Evolutionary conservation across 495 filamentous ascomycete genomes (phyloP).

Genomic region (Hypoxylon subgilvum): DNA sequence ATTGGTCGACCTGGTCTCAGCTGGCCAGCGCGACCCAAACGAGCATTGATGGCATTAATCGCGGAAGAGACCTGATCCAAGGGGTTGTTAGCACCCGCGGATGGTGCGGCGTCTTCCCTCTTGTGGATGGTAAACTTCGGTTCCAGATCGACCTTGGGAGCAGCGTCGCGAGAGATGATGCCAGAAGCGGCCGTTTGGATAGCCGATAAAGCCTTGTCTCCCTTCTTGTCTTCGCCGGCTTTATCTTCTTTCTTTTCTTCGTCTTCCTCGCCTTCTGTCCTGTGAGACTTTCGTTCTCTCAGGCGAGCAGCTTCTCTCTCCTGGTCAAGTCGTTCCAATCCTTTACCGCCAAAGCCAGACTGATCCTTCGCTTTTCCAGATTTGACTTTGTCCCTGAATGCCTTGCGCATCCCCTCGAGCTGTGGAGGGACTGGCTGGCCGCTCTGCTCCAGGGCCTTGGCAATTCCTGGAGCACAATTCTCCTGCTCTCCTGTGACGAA

Average conservation of each 20-base stretch:
- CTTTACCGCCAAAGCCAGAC: conserved; percentile 93
- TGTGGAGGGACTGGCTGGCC: conserved; percentile 78
- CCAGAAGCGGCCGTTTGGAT: conserved; percentile 64
- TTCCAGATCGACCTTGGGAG: conserved; percentile 41
- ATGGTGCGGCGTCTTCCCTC: conserved; percentile 62
- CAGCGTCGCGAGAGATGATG: conserved; percentile 58
- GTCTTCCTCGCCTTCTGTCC: conserved; percentile 87
- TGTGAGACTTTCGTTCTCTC: conserved; percentile 85
- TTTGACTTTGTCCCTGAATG: conserved; percentile 88
- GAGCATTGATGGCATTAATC: conserved; percentile 83
- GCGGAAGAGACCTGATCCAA: conserved; percentile 85
- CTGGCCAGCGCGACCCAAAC: conserved; percentile 82
- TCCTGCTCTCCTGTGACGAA: conserved; percentile 93
- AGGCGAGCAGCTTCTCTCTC: conserved; percentile 84
- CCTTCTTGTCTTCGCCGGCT: conserved; percentile 62
- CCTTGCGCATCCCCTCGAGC: conserved; percentile 63
- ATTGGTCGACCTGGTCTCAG: conserved; percentile 91
- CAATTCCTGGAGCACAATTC: conserved; percentile 85
- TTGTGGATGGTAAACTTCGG: conserved; percentile 79
- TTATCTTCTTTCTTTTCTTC: conserved; percentile 80
- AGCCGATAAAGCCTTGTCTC: conserved; percentile 67
- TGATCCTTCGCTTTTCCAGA: conserved; percentile 86
- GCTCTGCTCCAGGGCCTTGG: conserved; percentile 92
- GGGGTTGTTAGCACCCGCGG: conserved; percentile 62
- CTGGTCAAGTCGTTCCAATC: conserved; percentile 86